Conservation (phyloP, 2,329 filamentous ascomycete species). For the Cladosporium sp. region DNA sequence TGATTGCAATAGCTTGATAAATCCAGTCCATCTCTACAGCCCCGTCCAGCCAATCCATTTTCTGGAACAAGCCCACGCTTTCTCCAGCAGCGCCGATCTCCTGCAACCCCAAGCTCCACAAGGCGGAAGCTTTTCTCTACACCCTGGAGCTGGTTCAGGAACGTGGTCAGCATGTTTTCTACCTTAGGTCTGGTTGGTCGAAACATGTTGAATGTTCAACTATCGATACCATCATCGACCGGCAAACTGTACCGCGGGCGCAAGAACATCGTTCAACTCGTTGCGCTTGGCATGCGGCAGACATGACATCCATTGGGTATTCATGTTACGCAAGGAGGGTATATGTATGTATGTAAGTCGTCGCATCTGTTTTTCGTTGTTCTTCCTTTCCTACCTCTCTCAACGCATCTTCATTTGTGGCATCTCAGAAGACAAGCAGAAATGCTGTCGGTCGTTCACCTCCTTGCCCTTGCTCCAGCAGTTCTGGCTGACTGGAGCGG, state of each 20-base stretch:
- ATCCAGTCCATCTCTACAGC: neutral
- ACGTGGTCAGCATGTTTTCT: slow-evolving; percentile 10
- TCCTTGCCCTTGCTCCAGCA: slow-evolving; percentile 9
- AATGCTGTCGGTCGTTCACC: slow-evolving; percentile 4
- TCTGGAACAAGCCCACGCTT: slow-evolving; percentile 1
- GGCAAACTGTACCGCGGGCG: neutral
- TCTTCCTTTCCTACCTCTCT: neutral
- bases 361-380: neutral
- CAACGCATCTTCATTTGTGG: neutral
- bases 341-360: slow-evolving; percentile 11
- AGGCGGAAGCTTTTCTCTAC: slow-evolving; percentile 3
- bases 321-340: slow-evolving; percentile 1
- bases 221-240: neutral
- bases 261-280: neutral
- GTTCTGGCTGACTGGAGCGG: slow-evolving; percentile 12
- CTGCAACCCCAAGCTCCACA: slow-evolving; percentile 1
- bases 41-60: slow-evolving; percentile 2
- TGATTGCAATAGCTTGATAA: neutral
- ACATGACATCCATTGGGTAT: neutral
- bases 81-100: neutral
- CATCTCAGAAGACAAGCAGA: neutral
- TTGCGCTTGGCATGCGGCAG: slow-evolving; percentile 2
- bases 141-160: neutral
- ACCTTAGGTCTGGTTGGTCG: slow-evolving; percentile 1
- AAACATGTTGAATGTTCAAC: neutral